Evolutionary conservation across 2,329 filamentous ascomycete species (phyloP), one percentile per base, ranked within the genome.

Genomic region (Alternaria rosae): DNA sequence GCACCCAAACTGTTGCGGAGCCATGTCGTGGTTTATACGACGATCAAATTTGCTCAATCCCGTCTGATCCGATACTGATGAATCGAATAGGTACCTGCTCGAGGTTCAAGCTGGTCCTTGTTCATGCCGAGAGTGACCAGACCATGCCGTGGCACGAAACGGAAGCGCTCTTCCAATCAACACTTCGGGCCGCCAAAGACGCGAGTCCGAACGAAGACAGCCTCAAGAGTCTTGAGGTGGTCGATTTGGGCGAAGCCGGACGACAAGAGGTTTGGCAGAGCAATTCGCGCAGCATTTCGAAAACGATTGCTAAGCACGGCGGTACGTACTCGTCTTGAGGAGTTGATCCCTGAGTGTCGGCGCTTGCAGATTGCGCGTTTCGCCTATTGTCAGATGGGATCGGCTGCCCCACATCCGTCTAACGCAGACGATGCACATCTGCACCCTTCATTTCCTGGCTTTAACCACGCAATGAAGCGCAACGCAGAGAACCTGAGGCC

Each of bases 61-160:
- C 30, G 32, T 42, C 30, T 23, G 32, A 47, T 57, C 54, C 48
- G 57, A 43, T 51, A 56, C 42, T 66, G 45, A 68, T 59, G 13
- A 53, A 26, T 17, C 17, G 23, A 52, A 11, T 38, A 69, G 61
- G 56, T 12, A 61, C 53, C 21, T 67, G 68, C 57, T 62, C 70
- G 20, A 65, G 57, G 43, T 60, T 78, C 13, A 70, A 66, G 32
- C 45, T 79, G 25, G 69, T 75, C 51, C 57, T 79, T n/a, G 70
- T 78, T 23, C 77, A 79, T 63, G 75, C 77, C 9, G 68, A 75
- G 48, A 68, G 76, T 42, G 77, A 79, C 59, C 62, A 58, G 26
- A 78, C 76, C 10, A 78, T 79, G 75, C 75, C 77, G 9, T 79
- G 70, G 70, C 59, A 72, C 53, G 73, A 78, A 59, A 76, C 75